These are phyloP conservation scores for Wickerhamomyces subpelliculosus DNA, from an alignment of 805 yeast genomes.

Conservation along the genomic window DNA sequence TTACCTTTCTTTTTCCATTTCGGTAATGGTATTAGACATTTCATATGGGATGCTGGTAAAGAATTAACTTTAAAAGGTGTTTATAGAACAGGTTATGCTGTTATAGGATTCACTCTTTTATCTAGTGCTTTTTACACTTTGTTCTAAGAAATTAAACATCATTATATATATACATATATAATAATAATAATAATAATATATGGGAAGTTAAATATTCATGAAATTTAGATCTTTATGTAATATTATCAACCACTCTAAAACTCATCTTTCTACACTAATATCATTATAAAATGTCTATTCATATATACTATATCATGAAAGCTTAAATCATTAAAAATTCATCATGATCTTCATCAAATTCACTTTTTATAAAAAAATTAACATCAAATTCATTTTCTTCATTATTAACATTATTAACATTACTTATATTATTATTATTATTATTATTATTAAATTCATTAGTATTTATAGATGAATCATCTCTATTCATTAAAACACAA, in stretches of 20 bases:
- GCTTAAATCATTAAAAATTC: constrained; percentile 9
- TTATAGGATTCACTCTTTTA: constrained; percentile 53
- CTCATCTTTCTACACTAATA: too few species aligned
- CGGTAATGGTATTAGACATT: constrained; percentile 85
- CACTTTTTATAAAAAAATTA: constrained; percentile 3
- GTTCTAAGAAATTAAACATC: constrained; percentile 7
- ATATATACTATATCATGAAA: not conserved
- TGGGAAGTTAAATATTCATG: not conserved
- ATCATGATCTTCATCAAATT: constrained; percentile 10
- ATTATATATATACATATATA: not conserved
- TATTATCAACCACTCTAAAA: too few species aligned
- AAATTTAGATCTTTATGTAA: too few species aligned
- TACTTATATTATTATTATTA: not conserved
- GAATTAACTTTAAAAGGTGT: constrained; percentile 82
- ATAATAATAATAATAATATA: not conserved
- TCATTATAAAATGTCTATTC: not conserved
- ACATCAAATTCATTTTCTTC: constrained; percentile 6
- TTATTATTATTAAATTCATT: not conserved
- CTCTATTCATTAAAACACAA: not conserved
- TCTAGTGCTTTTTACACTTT: constrained; percentile 43
- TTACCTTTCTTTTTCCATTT: constrained; percentile 85
- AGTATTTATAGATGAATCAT: not conserved
- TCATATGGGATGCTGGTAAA: constrained; percentile 86
- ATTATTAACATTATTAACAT: not conserved
- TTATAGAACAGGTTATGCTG: constrained; percentile 84